These are phyloP conservation scores for Cryptococcus wingfieldii DNA, from an alignment of 1,284 basidiomycete genomes.

Conservation along the genomic window DNA sequence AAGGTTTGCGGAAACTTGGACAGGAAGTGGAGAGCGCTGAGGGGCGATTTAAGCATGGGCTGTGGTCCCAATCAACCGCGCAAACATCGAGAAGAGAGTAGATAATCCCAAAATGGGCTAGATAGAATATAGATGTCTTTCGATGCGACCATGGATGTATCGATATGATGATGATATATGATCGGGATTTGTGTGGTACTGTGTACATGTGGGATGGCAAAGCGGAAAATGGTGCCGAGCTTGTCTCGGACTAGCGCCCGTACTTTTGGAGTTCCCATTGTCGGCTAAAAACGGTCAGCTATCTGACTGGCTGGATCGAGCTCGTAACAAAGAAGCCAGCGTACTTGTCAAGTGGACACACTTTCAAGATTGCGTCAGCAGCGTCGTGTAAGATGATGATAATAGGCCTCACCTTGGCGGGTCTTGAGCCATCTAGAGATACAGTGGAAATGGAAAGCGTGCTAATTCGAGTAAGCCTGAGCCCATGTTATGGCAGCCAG, in stretches of 20 bases:
- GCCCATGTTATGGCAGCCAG: background rate
- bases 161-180: background rate
- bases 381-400: background rate
- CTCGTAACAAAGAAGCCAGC: slow-evolving; percentile 9
- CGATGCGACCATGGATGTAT: background rate
- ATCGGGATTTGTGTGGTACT: background rate
- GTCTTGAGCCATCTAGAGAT: slow-evolving; percentile 99
- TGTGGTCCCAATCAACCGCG: slow-evolving; percentile 37
- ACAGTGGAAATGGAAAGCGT: slow-evolving; percentile 99
- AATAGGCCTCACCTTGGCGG: slow-evolving; percentile 58
- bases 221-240: slow-evolving; percentile 1
- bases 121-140: background rate
- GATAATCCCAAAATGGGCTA: background rate
- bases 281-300: slow-evolving; percentile 26
- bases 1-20: slow-evolving; percentile 36
- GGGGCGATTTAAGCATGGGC: slow-evolving; percentile 38
- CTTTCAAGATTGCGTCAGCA: slow-evolving; percentile 45
- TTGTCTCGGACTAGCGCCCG: slow-evolving; percentile 35
- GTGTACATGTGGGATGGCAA: slow-evolving; percentile 9
- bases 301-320: slow-evolving; percentile 55
- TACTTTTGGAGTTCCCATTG: slow-evolving; percentile 51
- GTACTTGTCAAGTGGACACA: slow-evolving; percentile 95
- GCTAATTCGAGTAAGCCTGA: slow-evolving; percentile 55
- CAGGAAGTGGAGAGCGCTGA: slow-evolving; percentile 40
- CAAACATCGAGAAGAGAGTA: background rate